Evolutionary conservation across 345 rosid genomes (phyloP).

Genomic region (Citrus glauca): DNA sequence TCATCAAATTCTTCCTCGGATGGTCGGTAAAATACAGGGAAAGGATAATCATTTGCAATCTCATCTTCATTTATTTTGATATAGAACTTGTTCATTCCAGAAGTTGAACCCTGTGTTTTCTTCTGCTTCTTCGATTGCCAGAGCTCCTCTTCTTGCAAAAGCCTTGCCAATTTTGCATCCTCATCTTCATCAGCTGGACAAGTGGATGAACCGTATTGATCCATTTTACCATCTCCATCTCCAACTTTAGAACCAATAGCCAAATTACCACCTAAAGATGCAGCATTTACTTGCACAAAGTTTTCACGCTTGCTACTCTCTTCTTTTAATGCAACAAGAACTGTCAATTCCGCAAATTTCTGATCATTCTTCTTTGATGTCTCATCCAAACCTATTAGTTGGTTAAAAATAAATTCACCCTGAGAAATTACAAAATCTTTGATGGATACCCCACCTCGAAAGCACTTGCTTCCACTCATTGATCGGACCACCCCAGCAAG

Average conservation of each 20-base stretch:
- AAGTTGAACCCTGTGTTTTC: slow-evolving; percentile 35
- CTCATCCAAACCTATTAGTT: slow-evolving; percentile 62
- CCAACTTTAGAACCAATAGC: slow-evolving; percentile 37
- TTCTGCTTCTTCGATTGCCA: slow-evolving; percentile 57
- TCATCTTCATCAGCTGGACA: slow-evolving; percentile 51
- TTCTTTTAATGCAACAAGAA: slow-evolving; percentile 49
- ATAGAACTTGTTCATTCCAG: slow-evolving; percentile 45
- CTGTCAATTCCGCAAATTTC: slow-evolving; percentile 42
- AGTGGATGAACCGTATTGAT: slow-evolving; percentile 19
- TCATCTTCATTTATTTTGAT: slow-evolving; percentile 85
- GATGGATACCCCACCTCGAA: slow-evolving; percentile 37
- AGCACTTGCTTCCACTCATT: slow-evolving; percentile 46
- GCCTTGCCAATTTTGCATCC: slow-evolving; percentile 53
- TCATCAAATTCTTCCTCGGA: slow-evolving; percentile 67
- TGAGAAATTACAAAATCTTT: slow-evolving; percentile 56
- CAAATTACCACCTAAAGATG: slow-evolving; percentile 28
- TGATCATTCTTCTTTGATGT: slow-evolving; percentile 41
- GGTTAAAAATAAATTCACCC: slow-evolving; percentile 66
- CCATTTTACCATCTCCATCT: slow-evolving; percentile 14
- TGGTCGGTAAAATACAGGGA: slow-evolving; percentile 67
- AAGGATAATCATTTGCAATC: slow-evolving; percentile 79
- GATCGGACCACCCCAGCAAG: slow-evolving; percentile 56
- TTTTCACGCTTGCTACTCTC: slow-evolving; percentile 34
- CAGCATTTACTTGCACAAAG: slow-evolving; percentile 16
- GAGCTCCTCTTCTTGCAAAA: slow-evolving; percentile 72